Percentiles rank a stretch among this genome's conserved stretches.
phyloP scores from a whole-genome alignment of 2,329 filamentous ascomycete genomes.

The Claviceps sp. region DNA sequence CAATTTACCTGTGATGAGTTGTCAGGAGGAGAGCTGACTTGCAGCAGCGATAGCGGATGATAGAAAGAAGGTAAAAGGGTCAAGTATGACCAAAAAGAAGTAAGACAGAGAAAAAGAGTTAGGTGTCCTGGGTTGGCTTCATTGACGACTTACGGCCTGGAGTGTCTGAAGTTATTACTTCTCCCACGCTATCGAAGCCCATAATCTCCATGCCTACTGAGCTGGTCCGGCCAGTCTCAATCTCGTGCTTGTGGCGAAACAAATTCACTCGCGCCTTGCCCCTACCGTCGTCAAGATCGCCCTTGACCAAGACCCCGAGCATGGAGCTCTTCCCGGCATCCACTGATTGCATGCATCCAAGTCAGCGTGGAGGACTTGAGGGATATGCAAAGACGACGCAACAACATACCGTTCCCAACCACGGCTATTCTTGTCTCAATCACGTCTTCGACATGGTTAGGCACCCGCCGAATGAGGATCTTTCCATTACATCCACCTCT shows the following conservation, averaged over 20 bases:
- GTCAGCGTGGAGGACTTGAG: background rate
- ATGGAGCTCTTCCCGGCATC: conserved; percentile 96
- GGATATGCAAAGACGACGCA: background rate
- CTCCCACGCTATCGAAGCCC: conserved; percentile 81
- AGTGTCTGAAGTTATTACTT: conserved; percentile 68
- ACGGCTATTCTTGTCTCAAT: conserved; percentile 95
- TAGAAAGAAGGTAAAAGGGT: too few relatives aligned
- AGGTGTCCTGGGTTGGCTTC: background rate
- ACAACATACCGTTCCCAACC: conserved; percentile 66
- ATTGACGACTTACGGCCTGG: conserved; percentile 55
- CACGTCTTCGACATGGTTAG: conserved; percentile 65
- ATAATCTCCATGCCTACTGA: conserved; percentile 98
- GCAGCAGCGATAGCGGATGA: background rate
- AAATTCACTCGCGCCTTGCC: conserved; percentile 90
- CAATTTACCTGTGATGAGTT: conserved; percentile 36
- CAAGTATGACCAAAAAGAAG: too few relatives aligned
- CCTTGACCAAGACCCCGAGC: conserved; percentile 90
- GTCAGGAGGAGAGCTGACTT: background rate
- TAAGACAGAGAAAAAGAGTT: background rate
- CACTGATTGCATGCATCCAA: conserved; percentile 32
- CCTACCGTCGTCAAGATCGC: conserved; percentile 84
- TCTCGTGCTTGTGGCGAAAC: conserved; percentile 95
- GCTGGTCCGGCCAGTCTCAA: conserved; percentile 88
- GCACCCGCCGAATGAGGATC: conserved; percentile 64
- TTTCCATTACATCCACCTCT: conserved; percentile 73